phyloP scores from a whole-genome alignment of 2,329 filamentous ascomycete genomes.

The Monosporascus sp. region DNA sequence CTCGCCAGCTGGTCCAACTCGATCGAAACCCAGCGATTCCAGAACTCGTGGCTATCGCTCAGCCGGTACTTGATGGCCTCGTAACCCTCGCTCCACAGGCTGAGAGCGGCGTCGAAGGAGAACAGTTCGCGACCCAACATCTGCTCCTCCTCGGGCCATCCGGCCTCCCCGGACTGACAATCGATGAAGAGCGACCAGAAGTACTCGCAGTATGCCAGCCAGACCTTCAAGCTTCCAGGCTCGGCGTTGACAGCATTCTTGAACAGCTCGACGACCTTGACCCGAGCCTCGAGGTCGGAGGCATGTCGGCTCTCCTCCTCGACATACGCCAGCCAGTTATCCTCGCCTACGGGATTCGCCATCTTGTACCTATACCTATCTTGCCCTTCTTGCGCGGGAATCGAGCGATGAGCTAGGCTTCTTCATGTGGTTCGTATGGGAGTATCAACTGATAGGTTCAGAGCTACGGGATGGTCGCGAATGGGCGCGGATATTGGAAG shows the following conservation, averaged over 20 bases:
- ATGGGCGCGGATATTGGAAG: not conserved
- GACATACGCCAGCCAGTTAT: constrained; percentile 71
- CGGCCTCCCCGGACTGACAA: constrained; percentile 50
- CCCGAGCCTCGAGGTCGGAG: constrained; percentile 58
- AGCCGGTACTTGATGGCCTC: constrained; percentile 68
- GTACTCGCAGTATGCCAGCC: constrained; percentile 75
- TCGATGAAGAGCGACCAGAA: constrained; percentile 66
- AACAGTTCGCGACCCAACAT: constrained; percentile 67
- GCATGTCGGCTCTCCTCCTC: constrained; percentile 63
- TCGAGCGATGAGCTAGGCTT: not conserved
- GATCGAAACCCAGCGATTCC: constrained; percentile 72
- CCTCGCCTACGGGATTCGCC: constrained; percentile 64
- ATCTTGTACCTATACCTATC: constrained; percentile 25
- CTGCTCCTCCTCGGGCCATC: constrained; percentile 63
- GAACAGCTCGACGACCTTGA: constrained; percentile 67
- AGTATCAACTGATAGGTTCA: not conserved
- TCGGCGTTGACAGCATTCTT: constrained; percentile 66
- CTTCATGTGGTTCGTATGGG: not conserved
- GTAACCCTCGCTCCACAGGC: constrained; percentile 67
- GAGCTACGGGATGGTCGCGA: not conserved
- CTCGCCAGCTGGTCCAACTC: constrained; percentile 62
- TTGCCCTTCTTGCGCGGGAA: not conserved
- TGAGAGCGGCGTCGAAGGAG: constrained; percentile 59
- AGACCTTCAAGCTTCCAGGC: constrained; percentile 67
- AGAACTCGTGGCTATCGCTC: constrained; percentile 70